Conservation (phyloP, 2,329 filamentous ascomycete genomes). For the Cercospora brassicicola region DNA sequence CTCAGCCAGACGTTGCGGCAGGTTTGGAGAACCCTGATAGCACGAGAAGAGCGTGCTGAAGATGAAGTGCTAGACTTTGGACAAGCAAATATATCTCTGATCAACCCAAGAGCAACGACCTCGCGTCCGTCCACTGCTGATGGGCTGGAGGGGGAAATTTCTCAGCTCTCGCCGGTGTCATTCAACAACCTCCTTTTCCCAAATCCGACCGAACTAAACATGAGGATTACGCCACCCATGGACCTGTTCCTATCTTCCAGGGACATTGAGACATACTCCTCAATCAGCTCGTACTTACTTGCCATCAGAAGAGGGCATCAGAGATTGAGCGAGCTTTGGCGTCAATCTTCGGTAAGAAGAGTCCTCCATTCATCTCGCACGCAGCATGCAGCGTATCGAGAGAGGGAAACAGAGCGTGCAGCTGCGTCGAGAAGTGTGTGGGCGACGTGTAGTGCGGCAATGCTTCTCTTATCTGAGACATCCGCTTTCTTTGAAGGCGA, state of each 20-base stretch:
- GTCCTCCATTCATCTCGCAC: slow-evolving; percentile 59
- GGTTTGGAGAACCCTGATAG: slow-evolving; percentile 77
- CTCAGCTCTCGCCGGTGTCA: slow-evolving; percentile 50
- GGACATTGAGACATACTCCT: slow-evolving; percentile 77
- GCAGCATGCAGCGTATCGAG: slow-evolving; percentile 62
- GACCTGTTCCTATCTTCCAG: slow-evolving; percentile 80
- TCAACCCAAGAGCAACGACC: slow-evolving; percentile 52
- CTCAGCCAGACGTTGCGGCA: slow-evolving; percentile 72
- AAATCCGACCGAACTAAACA: slow-evolving; percentile 66
- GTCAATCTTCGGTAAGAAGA: slow-evolving; percentile 73
- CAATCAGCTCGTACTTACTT: slow-evolving; percentile 83
- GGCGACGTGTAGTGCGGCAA: slow-evolving; percentile 82
- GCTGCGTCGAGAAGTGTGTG: slow-evolving; percentile 76
- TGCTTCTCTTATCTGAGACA: slow-evolving; percentile 86
- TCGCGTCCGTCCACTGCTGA: slow-evolving; percentile 46
- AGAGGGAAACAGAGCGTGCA: slow-evolving; percentile 63
- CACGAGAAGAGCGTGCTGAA: slow-evolving; percentile 70
- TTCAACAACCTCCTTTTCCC: slow-evolving; percentile 85
- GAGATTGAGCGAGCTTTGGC: slow-evolving; percentile 82
- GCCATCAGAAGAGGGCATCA: slow-evolving; percentile 84
- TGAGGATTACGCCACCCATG: slow-evolving; percentile 74
- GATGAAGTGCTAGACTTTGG: slow-evolving; percentile 80
- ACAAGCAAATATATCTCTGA: slow-evolving; percentile 71
- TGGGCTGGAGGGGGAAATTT: slow-evolving; percentile 36
- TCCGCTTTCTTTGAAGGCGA: slow-evolving; percentile 88